A percentile compares a stretch with the other conserved stretches of the same genome.
phyloP scores from a whole-genome alignment of 176 grass and related monocot genomes.

The Thalia dealbata region DNA sequence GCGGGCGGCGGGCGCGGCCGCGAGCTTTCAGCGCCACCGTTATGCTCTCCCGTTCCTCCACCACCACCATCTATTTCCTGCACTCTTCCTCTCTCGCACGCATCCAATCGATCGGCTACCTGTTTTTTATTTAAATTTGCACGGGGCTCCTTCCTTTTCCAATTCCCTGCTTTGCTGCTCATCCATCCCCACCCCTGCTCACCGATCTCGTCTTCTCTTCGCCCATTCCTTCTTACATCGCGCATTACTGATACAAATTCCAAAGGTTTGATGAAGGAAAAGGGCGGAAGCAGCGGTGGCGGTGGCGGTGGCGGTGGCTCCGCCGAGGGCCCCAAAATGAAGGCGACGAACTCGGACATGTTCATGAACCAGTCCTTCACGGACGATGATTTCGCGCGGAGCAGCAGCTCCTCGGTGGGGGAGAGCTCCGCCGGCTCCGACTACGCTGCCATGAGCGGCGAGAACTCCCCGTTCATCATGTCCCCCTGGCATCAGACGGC shows the following conservation, averaged over 20 bases:
- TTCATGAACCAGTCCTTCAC: slow-evolving; percentile 36
- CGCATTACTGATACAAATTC: too few species aligned
- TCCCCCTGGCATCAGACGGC: slow-evolving; percentile 58
- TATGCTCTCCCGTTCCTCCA: not conserved
- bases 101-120: not conserved
- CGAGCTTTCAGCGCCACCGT: not conserved
- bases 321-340: slow-evolving; percentile 19
- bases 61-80: not conserved
- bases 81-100: not conserved
- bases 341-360: slow-evolving; percentile 22
- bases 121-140: not conserved
- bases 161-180: not conserved
- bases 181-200: not conserved
- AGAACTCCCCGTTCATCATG: slow-evolving; percentile 87
- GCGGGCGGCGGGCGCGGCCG: too few species aligned
- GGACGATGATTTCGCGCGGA: slow-evolving; percentile 40
- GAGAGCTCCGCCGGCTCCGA: slow-evolving; percentile 46
- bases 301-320: not conserved
- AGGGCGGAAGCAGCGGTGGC: too few species aligned
- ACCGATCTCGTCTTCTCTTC: not conserved
- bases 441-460: slow-evolving; percentile 74
- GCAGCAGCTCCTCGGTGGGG: slow-evolving; percentile 67
- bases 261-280: too few species aligned
- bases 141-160: not conserved
- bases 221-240: not conserved